Evolutionary conservation across 345 rosid species (phyloP).

Genomic region (Linum trigynum): DNA sequence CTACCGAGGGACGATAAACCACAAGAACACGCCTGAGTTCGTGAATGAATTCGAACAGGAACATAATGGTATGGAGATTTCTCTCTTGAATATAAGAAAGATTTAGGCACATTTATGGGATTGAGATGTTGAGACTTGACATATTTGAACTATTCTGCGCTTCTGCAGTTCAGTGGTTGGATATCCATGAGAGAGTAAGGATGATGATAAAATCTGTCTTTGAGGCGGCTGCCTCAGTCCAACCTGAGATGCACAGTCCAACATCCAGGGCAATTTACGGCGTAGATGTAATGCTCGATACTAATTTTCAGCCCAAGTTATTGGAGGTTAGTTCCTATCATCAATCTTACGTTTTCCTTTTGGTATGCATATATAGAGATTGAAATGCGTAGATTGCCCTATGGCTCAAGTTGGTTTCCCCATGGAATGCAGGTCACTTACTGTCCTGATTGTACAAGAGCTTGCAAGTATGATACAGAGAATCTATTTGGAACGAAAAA

Average conservation of each 20-base stretch:
- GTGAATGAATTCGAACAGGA: slow-evolving; percentile 74
- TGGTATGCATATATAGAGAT: neutral
- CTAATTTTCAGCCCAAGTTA: slow-evolving; percentile 66
- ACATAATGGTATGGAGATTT: slow-evolving; percentile 47
- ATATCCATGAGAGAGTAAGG: slow-evolving; percentile 55
- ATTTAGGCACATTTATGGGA: neutral
- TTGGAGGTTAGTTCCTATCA: slow-evolving; percentile 59
- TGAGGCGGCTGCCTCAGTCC: slow-evolving; percentile 71
- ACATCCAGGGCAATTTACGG: slow-evolving; percentile 84
- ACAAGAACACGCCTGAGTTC: slow-evolving; percentile 72
- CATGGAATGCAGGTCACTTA: slow-evolving; percentile 55
- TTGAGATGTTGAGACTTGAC: neutral
- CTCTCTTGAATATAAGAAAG: too few species aligned
- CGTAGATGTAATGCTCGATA: slow-evolving; percentile 83
- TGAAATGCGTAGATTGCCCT: neutral
- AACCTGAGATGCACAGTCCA: slow-evolving; percentile 83
- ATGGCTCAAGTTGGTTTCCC: neutral
- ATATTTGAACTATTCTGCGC: neutral
- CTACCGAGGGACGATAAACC: slow-evolving; percentile 68
- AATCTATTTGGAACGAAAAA: slow-evolving; percentile 36
- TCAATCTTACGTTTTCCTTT: neutral
- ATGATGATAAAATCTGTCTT: slow-evolving; percentile 56
- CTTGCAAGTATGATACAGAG: slow-evolving; percentile 66
- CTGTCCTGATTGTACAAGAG: slow-evolving; percentile 89
- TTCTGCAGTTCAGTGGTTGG: slow-evolving; percentile 67